Evolutionary conservation across 306 rosid species (phyloP), one percentile per base, ranked within the genome.

Genomic region (Vigna hirtella): DNA sequence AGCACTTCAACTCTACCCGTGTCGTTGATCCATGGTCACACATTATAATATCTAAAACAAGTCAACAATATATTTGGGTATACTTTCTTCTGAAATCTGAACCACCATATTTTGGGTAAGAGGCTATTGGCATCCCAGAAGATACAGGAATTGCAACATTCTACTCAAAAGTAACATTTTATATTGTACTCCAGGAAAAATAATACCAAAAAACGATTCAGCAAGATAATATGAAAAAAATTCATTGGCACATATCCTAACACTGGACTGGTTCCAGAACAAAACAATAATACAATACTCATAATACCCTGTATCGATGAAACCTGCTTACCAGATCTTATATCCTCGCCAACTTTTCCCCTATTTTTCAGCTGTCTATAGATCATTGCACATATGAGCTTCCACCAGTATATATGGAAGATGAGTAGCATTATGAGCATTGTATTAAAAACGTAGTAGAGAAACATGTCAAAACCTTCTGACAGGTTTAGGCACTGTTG

Each of bases 351-450:
- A 79, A 95, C 99, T 85, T 86, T 76, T 56, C 99, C 99, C 38
- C 98, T 88, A 74, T 95, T 95, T 77, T 87, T 84, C 88, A 95
- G 88, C 81, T 88, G 99, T 79, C 90, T 90, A 49, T 55, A 55
- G 81, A 95, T 85, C 99, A 95, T 95, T 12, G 93, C 74, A 70
- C 85, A 91, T 87, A 95, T 95, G 85, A 93, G 96, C 79, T 89
- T 78, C 99, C 99, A 95, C 99, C 99, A 95, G 89, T 95, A 95
- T 86, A 95, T 63, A 87, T 95, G 99, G 87, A 95, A 95, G 85
- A 92, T 90, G 74, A 95, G 88, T 81, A 95, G 89, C 89, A 65
- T 93, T 74, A 95, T 76, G 79, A 95, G 89, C 89, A 93, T 26
- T 9, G 94, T 89, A 82, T 95, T 95, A 85, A 93, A 95, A 81